Base-by-base conservation (phyloP, 106 monocot species). In the Acorus calamus region DNA sequence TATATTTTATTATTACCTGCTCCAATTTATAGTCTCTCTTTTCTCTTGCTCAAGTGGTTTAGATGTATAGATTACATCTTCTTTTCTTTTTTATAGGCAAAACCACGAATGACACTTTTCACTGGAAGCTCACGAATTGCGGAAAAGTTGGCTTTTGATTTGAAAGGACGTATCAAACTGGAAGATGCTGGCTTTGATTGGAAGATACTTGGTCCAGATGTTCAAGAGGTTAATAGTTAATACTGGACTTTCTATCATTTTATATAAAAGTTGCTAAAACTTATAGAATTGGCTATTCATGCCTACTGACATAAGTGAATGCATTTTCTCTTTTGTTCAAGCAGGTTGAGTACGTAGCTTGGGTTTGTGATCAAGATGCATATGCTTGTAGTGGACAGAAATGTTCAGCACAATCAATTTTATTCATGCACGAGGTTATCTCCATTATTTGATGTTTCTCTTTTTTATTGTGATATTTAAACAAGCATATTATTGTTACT, bases 111-210 rank as follows among this genome's bases (percentile, higher is more conserved):
- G 90, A 96, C 87, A 46, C 78, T 96, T 42, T 96, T 96, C 62
- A 96, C 96, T 66, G 96, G 96, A 62, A 96, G 96, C 63, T 90
- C 96, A 53, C 76, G 82, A 56, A 80, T 96, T 55, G 94, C 94
- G 56, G 87, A 96, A 66, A 96, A 87, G 56, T 70, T 96, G 63
- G 84, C 84, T 72, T 73, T 14, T 69, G 94, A 91, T 50, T 68
- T 90, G 7, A 96, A 82, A 73, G 94, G 90, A 5, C 81, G 84
- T 49, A 74, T 96, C 41, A 96, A 83, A 78, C 74, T 96, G 68
- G 90, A 96, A 79, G 94, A 90, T 90, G 90, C 94, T 51, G 90
- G 94, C 69, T 96, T 87, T 90, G 94, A 96, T 62, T 96, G 94
- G 94, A 96, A 96, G 81, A 87, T 96, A 43, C 84, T 96, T 67